Conservation (phyloP, 2,329 filamentous ascomycete species). For the Herpotrichia juniperi region DNA sequence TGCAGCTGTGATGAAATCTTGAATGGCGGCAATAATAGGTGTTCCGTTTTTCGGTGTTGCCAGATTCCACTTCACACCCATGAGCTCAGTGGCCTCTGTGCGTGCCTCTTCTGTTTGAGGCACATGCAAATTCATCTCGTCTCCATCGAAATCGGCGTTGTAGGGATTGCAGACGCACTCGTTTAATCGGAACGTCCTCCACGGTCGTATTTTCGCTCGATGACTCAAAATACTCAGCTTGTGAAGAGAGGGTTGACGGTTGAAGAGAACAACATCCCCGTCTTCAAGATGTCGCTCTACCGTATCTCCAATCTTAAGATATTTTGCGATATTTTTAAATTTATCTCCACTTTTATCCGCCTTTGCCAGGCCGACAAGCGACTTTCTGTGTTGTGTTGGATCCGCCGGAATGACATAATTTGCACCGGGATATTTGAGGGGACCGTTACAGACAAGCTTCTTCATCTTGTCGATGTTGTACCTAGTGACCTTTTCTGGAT, state of each 20-base stretch:
- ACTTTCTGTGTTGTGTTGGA: conserved; percentile 67
- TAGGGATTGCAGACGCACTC: conserved; percentile 98
- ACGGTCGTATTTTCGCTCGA: conserved; percentile 88
- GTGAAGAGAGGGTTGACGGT: conserved; percentile 95
- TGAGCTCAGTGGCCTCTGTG: conserved; percentile 91
- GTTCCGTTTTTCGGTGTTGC: conserved; percentile 97
- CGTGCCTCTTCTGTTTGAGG: conserved; percentile 97
- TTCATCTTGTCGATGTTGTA: conserved; percentile 86
- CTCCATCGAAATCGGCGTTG: conserved; percentile 98
- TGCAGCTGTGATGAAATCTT: conserved; percentile 97
- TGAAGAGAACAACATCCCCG: conserved; percentile 95
- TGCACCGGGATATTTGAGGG: conserved; percentile 83
- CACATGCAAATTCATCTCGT: conserved; percentile 99
- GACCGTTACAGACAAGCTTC: conserved; percentile 75
- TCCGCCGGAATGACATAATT: conserved; percentile 73
- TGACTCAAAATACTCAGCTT: conserved; percentile 99
- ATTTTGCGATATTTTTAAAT: conserved; percentile 71
- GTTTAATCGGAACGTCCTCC: conserved; percentile 95
- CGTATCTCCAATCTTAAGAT: conserved; percentile 81
- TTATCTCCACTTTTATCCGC: conserved; percentile 58
- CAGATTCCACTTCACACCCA: conserved; percentile 97
- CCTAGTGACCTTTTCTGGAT: conserved; percentile 84
- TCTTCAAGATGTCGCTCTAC: conserved; percentile 96
- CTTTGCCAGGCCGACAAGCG: conserved; percentile 59
- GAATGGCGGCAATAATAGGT: conserved; percentile 97